phyloP scores from a whole-genome alignment of 345 rosid genomes.

The Corchorus capsularis region DNA sequence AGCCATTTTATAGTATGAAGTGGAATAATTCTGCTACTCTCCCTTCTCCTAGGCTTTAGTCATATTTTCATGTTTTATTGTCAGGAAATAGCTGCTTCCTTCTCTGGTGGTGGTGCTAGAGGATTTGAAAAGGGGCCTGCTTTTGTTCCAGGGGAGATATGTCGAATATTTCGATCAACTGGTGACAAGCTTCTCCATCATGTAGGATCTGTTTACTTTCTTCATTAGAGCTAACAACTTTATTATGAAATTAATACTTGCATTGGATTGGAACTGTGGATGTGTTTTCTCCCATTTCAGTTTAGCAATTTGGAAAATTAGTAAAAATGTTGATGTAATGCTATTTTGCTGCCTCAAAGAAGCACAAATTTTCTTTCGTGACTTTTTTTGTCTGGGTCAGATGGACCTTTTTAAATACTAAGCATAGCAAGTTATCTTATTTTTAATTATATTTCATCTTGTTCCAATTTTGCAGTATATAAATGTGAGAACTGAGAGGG shows the following conservation, averaged over 20 bases:
- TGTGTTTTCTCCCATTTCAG: neutral
- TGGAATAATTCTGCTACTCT: slow-evolving; percentile 9
- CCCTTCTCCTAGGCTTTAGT: slow-evolving; percentile 15
- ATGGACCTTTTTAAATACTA: neutral
- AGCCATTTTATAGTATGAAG: neutral
- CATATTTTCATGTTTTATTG: slow-evolving; percentile 27
- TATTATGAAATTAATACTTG: neutral
- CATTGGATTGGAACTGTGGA: neutral
- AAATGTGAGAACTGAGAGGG: slow-evolving; percentile 74
- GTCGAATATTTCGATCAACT: slow-evolving; percentile 72
- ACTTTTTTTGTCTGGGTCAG: neutral
- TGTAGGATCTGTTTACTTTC: slow-evolving; percentile 45
- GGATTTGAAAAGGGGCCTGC: slow-evolving; percentile 73
- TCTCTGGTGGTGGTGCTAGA: slow-evolving; percentile 72
- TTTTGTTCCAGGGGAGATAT: slow-evolving; percentile 88
- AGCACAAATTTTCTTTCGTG: neutral
- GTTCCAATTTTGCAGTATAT: slow-evolving; percentile 57
- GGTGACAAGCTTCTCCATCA: slow-evolving; percentile 87
- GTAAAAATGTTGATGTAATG: neutral
- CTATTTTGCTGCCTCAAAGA: neutral
- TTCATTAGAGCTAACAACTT: slow-evolving; percentile 9
- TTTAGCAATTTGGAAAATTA: slow-evolving; percentile 9
- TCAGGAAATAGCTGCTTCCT: slow-evolving; percentile 87
- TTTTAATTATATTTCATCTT: neutral
- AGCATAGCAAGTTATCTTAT: neutral